These are phyloP conservation scores for Spatholobus suberectus DNA, from an alignment of 306 rosid species.

Conservation along the genomic window DNA sequence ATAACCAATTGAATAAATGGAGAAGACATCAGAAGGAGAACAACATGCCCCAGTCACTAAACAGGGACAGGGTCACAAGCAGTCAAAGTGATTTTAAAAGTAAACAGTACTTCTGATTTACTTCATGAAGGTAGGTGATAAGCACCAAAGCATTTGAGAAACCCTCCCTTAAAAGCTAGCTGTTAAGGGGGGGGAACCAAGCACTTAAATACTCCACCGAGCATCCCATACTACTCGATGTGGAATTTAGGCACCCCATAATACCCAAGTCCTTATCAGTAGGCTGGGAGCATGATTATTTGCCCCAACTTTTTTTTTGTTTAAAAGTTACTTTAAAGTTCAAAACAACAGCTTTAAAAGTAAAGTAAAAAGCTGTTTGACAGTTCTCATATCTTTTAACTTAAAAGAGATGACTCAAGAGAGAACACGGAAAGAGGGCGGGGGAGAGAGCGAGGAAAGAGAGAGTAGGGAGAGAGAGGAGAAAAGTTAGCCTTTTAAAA, in stretches of 20 bases:
- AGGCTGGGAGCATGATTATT: no score
- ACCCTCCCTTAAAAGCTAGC: no score
- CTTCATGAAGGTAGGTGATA: slow-evolving; percentile 21
- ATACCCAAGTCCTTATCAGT: no score
- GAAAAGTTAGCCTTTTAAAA: not conserved
- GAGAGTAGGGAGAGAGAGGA: not conserved
- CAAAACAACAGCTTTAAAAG: not conserved
- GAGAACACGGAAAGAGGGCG: not conserved
- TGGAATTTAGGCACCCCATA: no score
- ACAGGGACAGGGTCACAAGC: slow-evolving; percentile 10
- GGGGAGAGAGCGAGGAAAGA: not conserved
- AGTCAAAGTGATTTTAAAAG: slow-evolving; percentile 9
- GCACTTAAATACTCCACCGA: no score
- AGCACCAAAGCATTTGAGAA: no score
- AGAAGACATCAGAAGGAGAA: slow-evolving; percentile 8
- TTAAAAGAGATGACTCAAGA: not conserved
- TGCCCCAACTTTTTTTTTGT: no score
- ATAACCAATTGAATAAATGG: slow-evolving; percentile 5
- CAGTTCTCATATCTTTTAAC: not conserved
- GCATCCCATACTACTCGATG: no score
- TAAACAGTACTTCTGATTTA: slow-evolving; percentile 28
- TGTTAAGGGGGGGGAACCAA: no score
- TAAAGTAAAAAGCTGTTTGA: not conserved
- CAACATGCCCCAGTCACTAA: not conserved
- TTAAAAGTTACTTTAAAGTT: no score